Evolutionary conservation across 2,329 filamentous ascomycete genomes (phyloP).

Genomic region (Aspergillus unguis): DNA sequence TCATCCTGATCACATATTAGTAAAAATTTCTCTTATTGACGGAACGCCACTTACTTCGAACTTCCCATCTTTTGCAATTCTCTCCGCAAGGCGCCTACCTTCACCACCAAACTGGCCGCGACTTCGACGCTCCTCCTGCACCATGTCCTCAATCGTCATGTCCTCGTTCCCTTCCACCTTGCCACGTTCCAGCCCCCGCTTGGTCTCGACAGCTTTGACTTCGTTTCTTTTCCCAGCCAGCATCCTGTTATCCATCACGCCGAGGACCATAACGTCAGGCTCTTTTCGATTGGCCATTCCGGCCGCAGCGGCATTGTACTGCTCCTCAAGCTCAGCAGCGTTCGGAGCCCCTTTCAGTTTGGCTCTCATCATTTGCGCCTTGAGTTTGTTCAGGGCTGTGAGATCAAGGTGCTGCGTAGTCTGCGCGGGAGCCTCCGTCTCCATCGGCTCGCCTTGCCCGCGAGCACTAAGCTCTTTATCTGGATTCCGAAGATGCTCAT

Average conservation of each 20-base stretch:
- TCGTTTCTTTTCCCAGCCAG: slow-evolving; percentile 73
- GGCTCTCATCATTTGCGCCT: slow-evolving; percentile 93
- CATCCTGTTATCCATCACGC: slow-evolving; percentile 85
- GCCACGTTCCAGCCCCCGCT: slow-evolving; percentile 78
- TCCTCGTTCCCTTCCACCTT: slow-evolving; percentile 87
- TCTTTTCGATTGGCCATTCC: slow-evolving; percentile 57
- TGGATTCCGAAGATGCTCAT: slow-evolving; percentile 30
- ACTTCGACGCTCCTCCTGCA: slow-evolving; percentile 86
- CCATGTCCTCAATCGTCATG: slow-evolving; percentile 96
- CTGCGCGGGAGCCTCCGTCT: slow-evolving; percentile 51
- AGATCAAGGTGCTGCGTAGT: slow-evolving; percentile 62
- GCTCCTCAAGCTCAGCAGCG: slow-evolving; percentile 70
- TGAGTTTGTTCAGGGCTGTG: slow-evolving; percentile 80
- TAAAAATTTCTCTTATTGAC: not conserved
- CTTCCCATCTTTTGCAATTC: slow-evolving; percentile 88
- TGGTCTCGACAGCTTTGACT: slow-evolving; percentile 73
- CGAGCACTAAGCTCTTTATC: slow-evolving; percentile 35
- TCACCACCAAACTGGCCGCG: slow-evolving; percentile 74
- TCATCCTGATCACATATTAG: slow-evolving; percentile 56
- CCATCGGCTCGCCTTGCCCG: slow-evolving; percentile 57
- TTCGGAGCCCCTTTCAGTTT: slow-evolving; percentile 77
- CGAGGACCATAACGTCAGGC: slow-evolving; percentile 72
- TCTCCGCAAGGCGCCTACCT: slow-evolving; percentile 76
- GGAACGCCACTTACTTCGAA: slow-evolving; percentile 60
- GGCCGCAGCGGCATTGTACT: slow-evolving; percentile 75